A percentile compares a stretch with the other conserved stretches of the same genome.
phyloP scores from a whole-genome alignment of 2,329 filamentous ascomycete species.

The Calonectria pseudoreteaudii region DNA sequence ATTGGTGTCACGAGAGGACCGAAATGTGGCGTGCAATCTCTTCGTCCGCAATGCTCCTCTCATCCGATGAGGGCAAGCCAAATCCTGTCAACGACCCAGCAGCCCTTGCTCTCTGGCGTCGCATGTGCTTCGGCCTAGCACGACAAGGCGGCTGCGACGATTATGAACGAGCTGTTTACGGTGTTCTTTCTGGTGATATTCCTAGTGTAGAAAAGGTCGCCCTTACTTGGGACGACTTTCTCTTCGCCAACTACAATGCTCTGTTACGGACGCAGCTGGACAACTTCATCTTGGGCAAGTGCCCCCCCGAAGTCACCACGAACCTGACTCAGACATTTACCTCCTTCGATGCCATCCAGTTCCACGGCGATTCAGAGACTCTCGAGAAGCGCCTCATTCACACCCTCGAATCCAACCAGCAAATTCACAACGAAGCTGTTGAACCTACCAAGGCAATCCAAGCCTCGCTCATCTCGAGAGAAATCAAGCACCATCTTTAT shows the following conservation, averaged over 20 bases:
- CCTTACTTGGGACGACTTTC: slow-evolving; percentile 84
- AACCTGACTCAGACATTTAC: slow-evolving; percentile 69
- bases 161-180: slow-evolving; percentile 91
- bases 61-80: slow-evolving; percentile 58
- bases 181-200: slow-evolving; percentile 87
- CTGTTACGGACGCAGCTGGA: slow-evolving; percentile 85
- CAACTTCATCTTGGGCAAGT: slow-evolving; percentile 70
- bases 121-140: slow-evolving; percentile 79
- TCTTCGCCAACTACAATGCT: slow-evolving; percentile 92
- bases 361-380: slow-evolving; percentile 66
- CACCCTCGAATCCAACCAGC: slow-evolving; percentile 67
- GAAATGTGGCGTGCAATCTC: slow-evolving; percentile 91
- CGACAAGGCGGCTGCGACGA: slow-evolving; percentile 77
- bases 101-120: slow-evolving; percentile 76
- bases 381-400: slow-evolving; percentile 70
- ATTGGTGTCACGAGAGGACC: slow-evolving; percentile 87
- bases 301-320: slow-evolving; percentile 64
- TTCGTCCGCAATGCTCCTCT: slow-evolving; percentile 78
- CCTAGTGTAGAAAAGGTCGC: slow-evolving; percentile 82
- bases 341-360: slow-evolving; percentile 73
- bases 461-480: slow-evolving; percentile 77
- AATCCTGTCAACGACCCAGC: slow-evolving; percentile 51
- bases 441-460: slow-evolving; percentile 81
- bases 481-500: slow-evolving; percentile 67
- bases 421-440: slow-evolving; percentile 68